Conservation (phyloP, 2,329 filamentous ascomycete genomes). For the Aspergillus udagawae region DNA sequence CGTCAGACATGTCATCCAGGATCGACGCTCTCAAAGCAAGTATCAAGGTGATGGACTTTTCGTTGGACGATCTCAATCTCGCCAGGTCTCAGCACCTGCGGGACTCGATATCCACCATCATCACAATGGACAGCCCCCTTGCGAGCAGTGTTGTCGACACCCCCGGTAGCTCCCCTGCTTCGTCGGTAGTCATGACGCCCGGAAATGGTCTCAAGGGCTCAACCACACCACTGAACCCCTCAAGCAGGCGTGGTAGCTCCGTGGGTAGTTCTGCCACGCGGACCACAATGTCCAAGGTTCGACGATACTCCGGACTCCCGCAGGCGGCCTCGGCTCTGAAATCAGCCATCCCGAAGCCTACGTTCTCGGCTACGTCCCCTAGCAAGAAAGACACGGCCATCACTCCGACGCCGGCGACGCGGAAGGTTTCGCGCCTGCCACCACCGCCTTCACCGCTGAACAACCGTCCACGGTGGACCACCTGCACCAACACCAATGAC, state of each 20-base stretch:
- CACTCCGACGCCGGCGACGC: slow-evolving; percentile 49
- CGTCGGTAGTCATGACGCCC: slow-evolving; percentile 57
- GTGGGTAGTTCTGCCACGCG: slow-evolving; percentile 39
- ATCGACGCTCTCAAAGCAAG: slow-evolving; percentile 73
- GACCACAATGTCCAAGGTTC: slow-evolving; percentile 36
- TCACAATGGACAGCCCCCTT: slow-evolving; percentile 75
- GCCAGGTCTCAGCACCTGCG: slow-evolving; percentile 69
- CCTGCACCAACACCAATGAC: slow-evolving; percentile 59
- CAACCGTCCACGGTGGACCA: slow-evolving; percentile 69
- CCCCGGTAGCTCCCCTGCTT: slow-evolving; percentile 67
- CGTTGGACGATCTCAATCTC: slow-evolving; percentile 66
- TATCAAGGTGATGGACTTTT: slow-evolving; percentile 71
- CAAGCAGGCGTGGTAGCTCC: slow-evolving; percentile 47
- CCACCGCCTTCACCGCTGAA: slow-evolving; percentile 40
- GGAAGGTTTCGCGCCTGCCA: slow-evolving; percentile 39
- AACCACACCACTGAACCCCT: slow-evolving; percentile 42
- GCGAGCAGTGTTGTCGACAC: slow-evolving; percentile 66
- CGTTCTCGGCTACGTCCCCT: slow-evolving; percentile 32
- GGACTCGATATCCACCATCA: slow-evolving; percentile 88
- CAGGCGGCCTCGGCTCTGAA: slow-evolving; percentile 32
- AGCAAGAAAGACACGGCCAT: slow-evolving; percentile 42
- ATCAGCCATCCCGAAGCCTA: slow-evolving; percentile 35
- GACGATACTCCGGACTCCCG: slow-evolving; percentile 48
- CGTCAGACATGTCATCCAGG: slow-evolving; percentile 78
- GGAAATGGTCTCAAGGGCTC: slow-evolving; percentile 48